A percentile compares a stretch with the other conserved stretches of the same genome.
Conservation (phyloP, 2,329 filamentous ascomycete species). For the Chrysoporthe austroafricana region DNA sequence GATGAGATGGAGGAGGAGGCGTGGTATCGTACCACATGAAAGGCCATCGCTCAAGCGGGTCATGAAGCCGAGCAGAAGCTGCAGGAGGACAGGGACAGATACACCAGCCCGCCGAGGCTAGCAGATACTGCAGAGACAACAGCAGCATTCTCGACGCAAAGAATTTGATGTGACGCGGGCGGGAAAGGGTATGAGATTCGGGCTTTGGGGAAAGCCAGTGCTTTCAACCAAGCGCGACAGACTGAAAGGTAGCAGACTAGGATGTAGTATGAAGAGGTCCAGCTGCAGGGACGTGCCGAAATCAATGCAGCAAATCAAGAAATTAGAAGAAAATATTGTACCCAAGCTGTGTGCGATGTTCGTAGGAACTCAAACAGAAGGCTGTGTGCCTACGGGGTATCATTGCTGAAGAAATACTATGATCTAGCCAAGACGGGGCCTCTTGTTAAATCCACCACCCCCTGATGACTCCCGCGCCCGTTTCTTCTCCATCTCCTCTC, state of each 20-base stretch:
- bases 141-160: background rate
- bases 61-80: background rate
- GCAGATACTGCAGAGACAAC: background rate
- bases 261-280: too few species aligned
- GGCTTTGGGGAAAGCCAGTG: too few species aligned
- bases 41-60: background rate
- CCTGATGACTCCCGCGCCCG: conserved; percentile 55
- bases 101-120: background rate
- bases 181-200: background rate
- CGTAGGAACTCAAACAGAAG: too few species aligned
- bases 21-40: background rate
- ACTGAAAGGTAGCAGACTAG: too few species aligned
- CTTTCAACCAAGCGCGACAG: too few species aligned
- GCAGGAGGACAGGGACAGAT: background rate
- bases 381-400: conserved; percentile 22
- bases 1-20: too few species aligned
- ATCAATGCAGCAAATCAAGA: too few species aligned
- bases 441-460: conserved; percentile 55
- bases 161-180: background rate
- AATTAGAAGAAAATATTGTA: too few species aligned
- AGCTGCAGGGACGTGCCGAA: too few species aligned
- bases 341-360: too few species aligned
- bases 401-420: conserved; percentile 13
- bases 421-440: conserved; percentile 37
- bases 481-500: conserved; percentile 77